Evolutionary conservation across 352 stramenopile species (phyloP).

Genomic region (Peronospora tabacina): DNA sequence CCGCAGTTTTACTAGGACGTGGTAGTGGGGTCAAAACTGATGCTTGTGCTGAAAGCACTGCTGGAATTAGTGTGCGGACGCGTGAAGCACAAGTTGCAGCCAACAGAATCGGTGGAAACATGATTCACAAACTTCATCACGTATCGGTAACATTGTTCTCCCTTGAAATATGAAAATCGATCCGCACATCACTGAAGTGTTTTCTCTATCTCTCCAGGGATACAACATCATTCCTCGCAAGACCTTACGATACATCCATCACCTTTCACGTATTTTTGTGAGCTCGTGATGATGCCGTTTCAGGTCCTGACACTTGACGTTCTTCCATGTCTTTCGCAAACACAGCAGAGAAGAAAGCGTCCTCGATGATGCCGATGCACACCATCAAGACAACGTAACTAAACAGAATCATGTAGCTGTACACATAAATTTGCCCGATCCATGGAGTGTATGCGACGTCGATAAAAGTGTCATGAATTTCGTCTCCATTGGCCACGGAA

Average conservation of each 20-base stretch:
- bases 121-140: no score
- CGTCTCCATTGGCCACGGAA: conserved; percentile 80
- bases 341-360: conserved; percentile 81
- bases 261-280: not conserved
- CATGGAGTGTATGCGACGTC: conserved; percentile 57
- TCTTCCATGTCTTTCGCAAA: conserved; percentile 42
- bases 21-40: no score
- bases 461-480: conserved; percentile 84
- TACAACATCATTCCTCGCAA: not conserved
- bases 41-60: no score
- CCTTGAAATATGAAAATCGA: no score
- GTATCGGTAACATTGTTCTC: no score
- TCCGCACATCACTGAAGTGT: no score
- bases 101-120: no score
- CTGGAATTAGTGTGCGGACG: no score
- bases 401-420: conserved; percentile 83
- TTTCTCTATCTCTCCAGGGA: no score
- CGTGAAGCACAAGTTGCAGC: no score
- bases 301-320: not conserved
- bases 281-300: conserved; percentile 4
- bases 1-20: no score
- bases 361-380: conserved; percentile 85
- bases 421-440: conserved; percentile 80
- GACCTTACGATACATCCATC: not conserved
- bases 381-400: conserved; percentile 88